Evolutionary conservation across 768 basidiomycete genomes (phyloP).

Genomic region (Pleurotus citrinopileatus): DNA sequence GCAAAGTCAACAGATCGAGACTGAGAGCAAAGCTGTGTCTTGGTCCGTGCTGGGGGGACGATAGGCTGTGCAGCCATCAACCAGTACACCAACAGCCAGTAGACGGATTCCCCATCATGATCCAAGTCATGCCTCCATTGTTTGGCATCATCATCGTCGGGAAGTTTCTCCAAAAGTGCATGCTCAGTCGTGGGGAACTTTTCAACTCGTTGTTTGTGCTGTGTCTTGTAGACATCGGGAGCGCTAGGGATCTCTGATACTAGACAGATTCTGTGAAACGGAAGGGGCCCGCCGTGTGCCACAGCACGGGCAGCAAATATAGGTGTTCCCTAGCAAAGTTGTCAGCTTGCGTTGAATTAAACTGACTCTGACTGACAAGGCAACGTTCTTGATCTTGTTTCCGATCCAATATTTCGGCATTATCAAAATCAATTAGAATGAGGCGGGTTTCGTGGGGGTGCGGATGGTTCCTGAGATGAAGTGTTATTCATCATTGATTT

Average conservation of each 20-base stretch:
- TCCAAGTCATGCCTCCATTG: background rate
- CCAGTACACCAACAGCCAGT: background rate
- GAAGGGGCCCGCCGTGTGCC: background rate
- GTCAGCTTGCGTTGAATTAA: background rate
- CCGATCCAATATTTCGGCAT: background rate
- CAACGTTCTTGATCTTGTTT: background rate
- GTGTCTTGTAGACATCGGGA: background rate
- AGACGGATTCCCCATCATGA: background rate
- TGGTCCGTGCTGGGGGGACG: background rate
- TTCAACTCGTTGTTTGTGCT: background rate
- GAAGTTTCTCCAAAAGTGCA: background rate
- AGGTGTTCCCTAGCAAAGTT: background rate
- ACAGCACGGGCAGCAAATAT: background rate
- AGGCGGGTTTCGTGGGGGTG: background rate
- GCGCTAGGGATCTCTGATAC: background rate
- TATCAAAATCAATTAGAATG: background rate
- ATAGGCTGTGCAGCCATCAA: background rate
- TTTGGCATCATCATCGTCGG: background rate
- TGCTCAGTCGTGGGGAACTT: background rate
- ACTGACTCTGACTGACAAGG: background rate
- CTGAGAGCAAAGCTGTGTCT: too few relatives aligned
- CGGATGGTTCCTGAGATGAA: background rate
- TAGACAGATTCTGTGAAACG: background rate
- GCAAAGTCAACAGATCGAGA: too few relatives aligned
- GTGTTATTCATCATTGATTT: background rate